Evolutionary conservation across 2,329 filamentous ascomycete species (phyloP).

Genomic region (Fusarium multiceps): DNA sequence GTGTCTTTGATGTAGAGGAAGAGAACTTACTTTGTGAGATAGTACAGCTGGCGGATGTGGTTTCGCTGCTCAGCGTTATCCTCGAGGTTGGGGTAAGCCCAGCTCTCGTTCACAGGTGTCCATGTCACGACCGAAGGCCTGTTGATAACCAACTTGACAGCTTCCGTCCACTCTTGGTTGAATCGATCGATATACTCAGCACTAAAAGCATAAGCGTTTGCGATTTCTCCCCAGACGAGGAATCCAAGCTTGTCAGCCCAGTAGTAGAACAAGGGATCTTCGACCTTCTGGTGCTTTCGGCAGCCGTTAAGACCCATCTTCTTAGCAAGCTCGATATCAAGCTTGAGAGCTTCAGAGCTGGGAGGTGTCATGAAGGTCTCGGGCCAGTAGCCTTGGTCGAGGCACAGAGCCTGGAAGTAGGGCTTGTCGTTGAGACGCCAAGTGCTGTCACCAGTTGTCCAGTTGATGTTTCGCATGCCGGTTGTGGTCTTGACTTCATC

Average conservation of each 20-base stretch:
- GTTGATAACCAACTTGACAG: slow-evolving; percentile 72
- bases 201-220: slow-evolving; percentile 72
- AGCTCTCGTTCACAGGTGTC: slow-evolving; percentile 74
- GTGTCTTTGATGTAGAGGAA: slow-evolving; percentile 33
- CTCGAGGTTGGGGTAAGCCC: slow-evolving; percentile 71
- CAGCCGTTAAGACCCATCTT: slow-evolving; percentile 73
- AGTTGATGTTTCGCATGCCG: slow-evolving; percentile 70
- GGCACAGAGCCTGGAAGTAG: slow-evolving; percentile 68
- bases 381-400: slow-evolving; percentile 74
- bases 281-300: slow-evolving; percentile 73
- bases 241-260: slow-evolving; percentile 71
- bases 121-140: slow-evolving; percentile 73
- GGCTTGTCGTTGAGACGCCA: slow-evolving; percentile 69
- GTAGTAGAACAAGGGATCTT: slow-evolving; percentile 70
- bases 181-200: slow-evolving; percentile 68
- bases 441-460: slow-evolving; percentile 67
- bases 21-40: slow-evolving; percentile 66
- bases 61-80: slow-evolving; percentile 68
- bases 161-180: slow-evolving; percentile 72
- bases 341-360: slow-evolving; percentile 56
- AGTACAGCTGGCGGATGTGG: slow-evolving; percentile 72
- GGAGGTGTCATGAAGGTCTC: slow-evolving; percentile 70
- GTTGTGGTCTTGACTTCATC: slow-evolving; percentile 70
- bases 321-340: slow-evolving; percentile 67
- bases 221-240: slow-evolving; percentile 73